phyloP scores from a whole-genome alignment of 768 basidiomycete genomes.

The Suillus weaverae region DNA sequence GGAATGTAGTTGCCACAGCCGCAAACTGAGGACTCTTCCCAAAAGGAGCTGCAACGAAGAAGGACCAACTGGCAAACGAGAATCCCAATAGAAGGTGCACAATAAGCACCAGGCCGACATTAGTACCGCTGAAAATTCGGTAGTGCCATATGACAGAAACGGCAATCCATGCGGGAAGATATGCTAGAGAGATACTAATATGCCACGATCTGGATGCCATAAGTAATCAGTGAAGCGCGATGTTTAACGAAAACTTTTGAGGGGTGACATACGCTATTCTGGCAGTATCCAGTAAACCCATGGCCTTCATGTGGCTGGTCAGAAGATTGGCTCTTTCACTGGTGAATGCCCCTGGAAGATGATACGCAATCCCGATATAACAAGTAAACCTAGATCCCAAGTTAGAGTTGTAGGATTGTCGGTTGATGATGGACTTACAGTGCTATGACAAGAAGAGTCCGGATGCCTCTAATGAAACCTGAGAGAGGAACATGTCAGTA shows the following conservation, averaged over 20 bases:
- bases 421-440: constrained; percentile 43
- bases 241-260: neutral
- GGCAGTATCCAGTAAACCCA: constrained; percentile 75
- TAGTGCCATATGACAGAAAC: constrained; percentile 65
- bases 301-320: constrained; percentile 74
- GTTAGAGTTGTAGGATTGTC: constrained; percentile 3
- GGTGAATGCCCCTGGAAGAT: constrained; percentile 70
- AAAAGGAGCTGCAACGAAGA: constrained; percentile 69
- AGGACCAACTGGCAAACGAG: constrained; percentile 67
- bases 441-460: constrained; percentile 63
- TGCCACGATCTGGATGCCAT: constrained; percentile 54
- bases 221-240: constrained; percentile 7
- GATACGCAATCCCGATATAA: constrained; percentile 75
- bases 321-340: constrained; percentile 64
- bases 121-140: constrained; percentile 64
- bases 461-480: constrained; percentile 66
- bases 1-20: constrained; percentile 64
- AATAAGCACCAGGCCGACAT: constrained; percentile 56
- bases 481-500: constrained; percentile 10
- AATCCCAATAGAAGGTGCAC: constrained; percentile 70
- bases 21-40: constrained; percentile 73
- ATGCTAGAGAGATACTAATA: constrained; percentile 59
- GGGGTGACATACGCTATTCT: constrained; percentile 49
- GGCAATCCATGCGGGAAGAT: constrained; percentile 77
- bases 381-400: constrained; percentile 53